These are phyloP conservation scores for Aspergillus funiculosus DNA, from an alignment of 495 filamentous ascomycete species.

Conservation along the genomic window DNA sequence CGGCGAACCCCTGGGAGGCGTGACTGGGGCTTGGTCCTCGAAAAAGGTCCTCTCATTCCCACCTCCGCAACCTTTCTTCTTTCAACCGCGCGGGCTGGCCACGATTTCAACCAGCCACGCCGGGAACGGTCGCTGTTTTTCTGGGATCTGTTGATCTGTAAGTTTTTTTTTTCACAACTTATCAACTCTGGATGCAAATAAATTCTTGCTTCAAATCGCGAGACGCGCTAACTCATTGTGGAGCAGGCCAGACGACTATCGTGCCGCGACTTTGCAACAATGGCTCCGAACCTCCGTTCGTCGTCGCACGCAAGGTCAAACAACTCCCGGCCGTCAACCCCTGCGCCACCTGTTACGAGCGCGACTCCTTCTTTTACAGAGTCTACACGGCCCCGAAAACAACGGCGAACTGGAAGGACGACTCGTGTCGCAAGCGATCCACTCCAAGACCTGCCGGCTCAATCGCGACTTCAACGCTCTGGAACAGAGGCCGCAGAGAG, in stretches of 20 bases:
- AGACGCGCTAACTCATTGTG: conserved; percentile 14
- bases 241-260: conserved; percentile 18
- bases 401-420: conserved; percentile 24
- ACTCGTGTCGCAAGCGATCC: conserved; percentile 23
- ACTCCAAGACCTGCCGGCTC: conserved; percentile 9
- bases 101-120: conserved; percentile 31
- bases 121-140: conserved; percentile 25
- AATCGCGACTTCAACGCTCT: conserved; percentile 16
- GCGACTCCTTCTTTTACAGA: conserved; percentile 21
- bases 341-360: conserved; percentile 14
- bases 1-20: conserved; percentile 23
- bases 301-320: conserved; percentile 26
- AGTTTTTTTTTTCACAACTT: conserved; percentile 12
- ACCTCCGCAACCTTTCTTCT: conserved; percentile 27
- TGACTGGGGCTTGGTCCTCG: conserved; percentile 25
- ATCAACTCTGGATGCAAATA: neutral
- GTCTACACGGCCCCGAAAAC: conserved; percentile 25
- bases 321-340: conserved; percentile 29
- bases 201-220: neutral
- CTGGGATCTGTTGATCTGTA: conserved; percentile 21
- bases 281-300: conserved; percentile 33
- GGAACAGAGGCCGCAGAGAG: neutral
- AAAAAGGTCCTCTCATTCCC: conserved; percentile 23
- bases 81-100: conserved; percentile 33
- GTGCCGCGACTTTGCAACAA: conserved; percentile 21